Evolutionary conservation across 176 grass and related monocot species (phyloP), one percentile per base, ranked within the genome.

Genomic region (Sorghum bicolor): DNA sequence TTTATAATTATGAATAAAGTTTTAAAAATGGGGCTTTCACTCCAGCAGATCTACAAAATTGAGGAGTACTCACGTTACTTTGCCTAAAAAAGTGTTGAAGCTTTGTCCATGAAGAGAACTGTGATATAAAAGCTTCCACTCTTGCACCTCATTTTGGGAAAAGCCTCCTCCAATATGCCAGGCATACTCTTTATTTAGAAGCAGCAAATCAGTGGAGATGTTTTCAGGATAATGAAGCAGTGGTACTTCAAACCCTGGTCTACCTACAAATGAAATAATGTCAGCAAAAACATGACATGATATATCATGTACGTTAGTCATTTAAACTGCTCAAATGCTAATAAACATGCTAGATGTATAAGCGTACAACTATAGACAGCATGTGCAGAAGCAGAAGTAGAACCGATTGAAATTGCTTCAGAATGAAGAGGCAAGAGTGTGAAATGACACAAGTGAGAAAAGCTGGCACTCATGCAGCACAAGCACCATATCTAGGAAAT

Each of bases 21-120:
- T 36, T 71, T 55, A 58, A 53, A 87, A 65, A 57, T 41, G 47
- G 43, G 31, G 29, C 32, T 77, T 32, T 53, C 14, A 64, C 6
- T 72, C 67, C 13, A 31, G 25, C 10, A 71, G 8, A 70, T 63
- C 64, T 70, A 79, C 8, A 69, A 75, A 62, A 87, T 55, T 30
- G 50, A 82, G 69, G 9, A 41, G 34, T 78, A 92, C 96, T 91
- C 82, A 98, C 96, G 80, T 86, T 70, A 98, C 90, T 80, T 92
- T 93, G 10, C 96, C 96, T 64, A 98, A 88, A 87, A 98, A 98
- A 82, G 96, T 98, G 73, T 88, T 92, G 91, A 93, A 95, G 82
- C 96, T 98, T 80, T 93, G 83, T 45, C 96, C 93, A 87, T 95
- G 92, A 88, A 98, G 86, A 83, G 89, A 88, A 88, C 96, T 98